Base-by-base conservation (phyloP, 371 early-diverging fungal species). In the Capniomyces stellatus region DNA sequence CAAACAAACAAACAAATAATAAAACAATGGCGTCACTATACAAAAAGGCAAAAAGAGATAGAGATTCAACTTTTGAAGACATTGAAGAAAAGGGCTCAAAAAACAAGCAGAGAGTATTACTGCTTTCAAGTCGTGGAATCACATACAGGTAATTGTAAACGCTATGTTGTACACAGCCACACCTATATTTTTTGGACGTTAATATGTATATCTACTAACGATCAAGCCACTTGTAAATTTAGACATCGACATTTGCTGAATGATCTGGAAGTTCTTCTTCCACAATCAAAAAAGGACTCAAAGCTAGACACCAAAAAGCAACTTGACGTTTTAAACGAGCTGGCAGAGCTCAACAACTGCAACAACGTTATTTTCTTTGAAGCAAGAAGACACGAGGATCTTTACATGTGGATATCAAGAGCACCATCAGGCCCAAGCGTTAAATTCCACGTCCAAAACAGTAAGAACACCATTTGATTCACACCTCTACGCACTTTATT, bases 361-460 rank as follows among this genome's bases (percentile, higher is more conserved):
- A 95, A 94, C 75, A 93, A 93, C 64, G 83, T 83, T 59, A 68
- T 97, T 42, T 97, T 84, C 68, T 92, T 97, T 69, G 98, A 97
- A 66, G 79, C 84, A 13, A 77, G 92, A 54, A 90, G 88, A 66
- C 79, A 87, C 62, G 77, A 81, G 59, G 95, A 97, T 69, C 66
- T 93, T 55, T 97, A 91, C 71, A 60, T 95, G 78, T 94, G 95
- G 98, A 75, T 92, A 59, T 73, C 87, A 39, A 88, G 88, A 67
- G 87, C 92, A 1, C 94, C 94, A 27, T 88, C 87, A 51, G 96
- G 98, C 3, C 98, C 98, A 24, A 84, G 85, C 53, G 83, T 84
- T 49, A 92, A 92, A 70, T 92, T 97, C 67, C 85, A 84, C 47
- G 89, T 94, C 57, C 88, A 87, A 64, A 92, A 92, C 64, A 78